Evolutionary conservation across 2,329 filamentous ascomycete genomes (phyloP).

Genomic region (Penicillium griseofulvum): DNA sequence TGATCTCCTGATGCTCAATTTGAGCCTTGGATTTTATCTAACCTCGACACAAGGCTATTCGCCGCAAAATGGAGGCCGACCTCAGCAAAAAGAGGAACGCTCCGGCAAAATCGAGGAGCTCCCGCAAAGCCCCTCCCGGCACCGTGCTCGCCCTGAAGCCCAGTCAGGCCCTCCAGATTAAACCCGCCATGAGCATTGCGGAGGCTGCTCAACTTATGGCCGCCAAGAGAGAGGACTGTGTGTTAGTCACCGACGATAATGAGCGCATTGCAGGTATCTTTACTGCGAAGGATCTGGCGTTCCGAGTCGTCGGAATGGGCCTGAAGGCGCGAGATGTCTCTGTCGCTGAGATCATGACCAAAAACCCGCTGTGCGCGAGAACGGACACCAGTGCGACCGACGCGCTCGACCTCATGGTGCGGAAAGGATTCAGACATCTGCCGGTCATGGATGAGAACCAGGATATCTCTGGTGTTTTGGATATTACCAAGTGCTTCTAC

Average conservation of each 20-base stretch:
- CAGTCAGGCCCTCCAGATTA: constrained; percentile 94
- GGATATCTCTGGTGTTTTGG: constrained; percentile 94
- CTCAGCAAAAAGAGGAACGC: constrained; percentile 95
- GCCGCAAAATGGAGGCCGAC: constrained; percentile 93
- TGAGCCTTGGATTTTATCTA: constrained; percentile 1
- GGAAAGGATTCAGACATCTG: constrained; percentile 95
- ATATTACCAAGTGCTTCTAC: constrained; percentile 99
- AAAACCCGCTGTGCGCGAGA: constrained; percentile 94
- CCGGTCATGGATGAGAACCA: constrained; percentile 99
- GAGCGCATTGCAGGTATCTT: constrained; percentile 98
- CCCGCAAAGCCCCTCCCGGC: constrained; percentile 90
- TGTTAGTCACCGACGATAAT: constrained; percentile 95
- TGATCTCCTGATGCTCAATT: background rate
- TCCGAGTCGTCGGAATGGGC: constrained; percentile 88
- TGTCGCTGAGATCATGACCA: constrained; percentile 99
- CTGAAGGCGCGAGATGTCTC: constrained; percentile 86
- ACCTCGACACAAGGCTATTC: constrained; percentile 69
- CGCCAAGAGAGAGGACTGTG: constrained; percentile 96
- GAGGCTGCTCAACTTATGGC: constrained; percentile 99
- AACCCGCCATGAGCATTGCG: constrained; percentile 86
- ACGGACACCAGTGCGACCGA: constrained; percentile 98
- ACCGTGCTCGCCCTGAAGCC: constrained; percentile 94
- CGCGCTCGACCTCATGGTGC: constrained; percentile 94
- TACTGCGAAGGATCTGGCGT: constrained; percentile 96
- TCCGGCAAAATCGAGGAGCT: constrained; percentile 73